Evolutionary conservation across 331 rosid genomes (phyloP).

Genomic region (Malus hybrid): DNA sequence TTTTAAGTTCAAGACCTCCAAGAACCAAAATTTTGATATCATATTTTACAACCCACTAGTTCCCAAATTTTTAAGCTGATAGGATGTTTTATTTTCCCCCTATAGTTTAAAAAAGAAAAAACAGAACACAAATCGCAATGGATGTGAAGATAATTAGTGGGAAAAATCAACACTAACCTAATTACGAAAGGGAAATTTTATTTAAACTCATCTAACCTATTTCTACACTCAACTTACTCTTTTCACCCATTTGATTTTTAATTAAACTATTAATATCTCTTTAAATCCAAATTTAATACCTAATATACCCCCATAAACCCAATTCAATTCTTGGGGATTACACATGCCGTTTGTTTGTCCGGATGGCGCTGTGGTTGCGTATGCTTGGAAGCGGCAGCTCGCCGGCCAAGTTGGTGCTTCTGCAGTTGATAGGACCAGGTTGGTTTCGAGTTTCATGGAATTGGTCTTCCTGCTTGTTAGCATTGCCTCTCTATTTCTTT

Average conservation of each 20-base stretch:
- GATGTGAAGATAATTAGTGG: background rate
- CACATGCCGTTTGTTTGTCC: constrained; percentile 97
- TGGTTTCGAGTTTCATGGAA: background rate
- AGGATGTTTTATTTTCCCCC: no score
- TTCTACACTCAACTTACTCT: no score
- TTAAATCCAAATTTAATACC: no score
- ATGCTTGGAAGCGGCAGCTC: constrained; percentile 91
- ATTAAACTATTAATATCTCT: no score
- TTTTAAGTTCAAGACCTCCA: background rate
- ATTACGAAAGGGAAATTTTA: background rate
- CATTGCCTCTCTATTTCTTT: background rate
- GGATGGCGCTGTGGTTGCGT: constrained; percentile 89
- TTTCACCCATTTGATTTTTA: no score
- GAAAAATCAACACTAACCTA: background rate
- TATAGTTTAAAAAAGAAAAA: background rate
- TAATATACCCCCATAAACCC: no score
- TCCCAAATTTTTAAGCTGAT: background rate
- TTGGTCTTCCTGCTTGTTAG: background rate
- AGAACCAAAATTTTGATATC: background rate
- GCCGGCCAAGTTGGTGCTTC: constrained; percentile 97
- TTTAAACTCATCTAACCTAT: no score
- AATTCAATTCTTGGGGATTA: constrained; percentile 70
- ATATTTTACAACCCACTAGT: background rate
- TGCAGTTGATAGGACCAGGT: constrained; percentile 83
- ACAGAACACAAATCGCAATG: background rate